A percentile compares a stretch with the other conserved stretches of the same genome.
Evolutionary conservation across 306 rosid genomes (phyloP).

Genomic region (Malus fusca): DNA sequence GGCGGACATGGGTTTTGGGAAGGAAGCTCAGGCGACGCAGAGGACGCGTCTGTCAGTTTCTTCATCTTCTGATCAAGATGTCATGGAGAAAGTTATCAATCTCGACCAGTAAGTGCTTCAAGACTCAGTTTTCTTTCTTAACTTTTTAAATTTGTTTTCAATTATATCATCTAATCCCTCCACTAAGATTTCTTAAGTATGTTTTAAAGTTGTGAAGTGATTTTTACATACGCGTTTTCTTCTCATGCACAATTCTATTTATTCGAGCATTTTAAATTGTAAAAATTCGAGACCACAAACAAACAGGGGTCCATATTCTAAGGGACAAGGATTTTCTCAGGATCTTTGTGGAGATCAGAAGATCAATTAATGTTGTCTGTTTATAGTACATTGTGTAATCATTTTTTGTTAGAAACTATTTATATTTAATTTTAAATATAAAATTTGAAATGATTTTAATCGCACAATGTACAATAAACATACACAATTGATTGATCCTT

Average conservation of each 20-base stretch:
- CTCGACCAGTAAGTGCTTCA: constrained; percentile 66
- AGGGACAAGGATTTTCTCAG: no score
- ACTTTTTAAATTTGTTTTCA: neutral
- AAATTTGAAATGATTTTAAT: no score
- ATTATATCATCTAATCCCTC: neutral
- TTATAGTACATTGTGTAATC: accelerated
- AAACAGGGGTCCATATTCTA: no score
- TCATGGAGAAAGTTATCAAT: constrained; percentile 40
- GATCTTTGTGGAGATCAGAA: accelerated
- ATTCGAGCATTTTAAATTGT: no score
- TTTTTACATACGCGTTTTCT: no score
- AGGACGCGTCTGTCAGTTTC: constrained; percentile 26
- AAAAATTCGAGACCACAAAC: no score
- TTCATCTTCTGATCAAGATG: constrained; percentile 25
- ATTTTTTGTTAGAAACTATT: accelerated
- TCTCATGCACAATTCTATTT: no score
- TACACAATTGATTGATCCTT: accelerated
- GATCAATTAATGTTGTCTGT: accelerated
- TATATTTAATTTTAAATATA: no score
- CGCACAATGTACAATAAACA: accelerated
- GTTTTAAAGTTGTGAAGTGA: no score
- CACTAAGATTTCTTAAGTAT: neutral
- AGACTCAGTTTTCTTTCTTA: neutral
- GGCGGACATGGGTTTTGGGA: constrained; percentile 9
- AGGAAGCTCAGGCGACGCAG: constrained; percentile 3